Conservation (phyloP, 352 stramenopile species). For the Globisporangium barbulae region DNA sequence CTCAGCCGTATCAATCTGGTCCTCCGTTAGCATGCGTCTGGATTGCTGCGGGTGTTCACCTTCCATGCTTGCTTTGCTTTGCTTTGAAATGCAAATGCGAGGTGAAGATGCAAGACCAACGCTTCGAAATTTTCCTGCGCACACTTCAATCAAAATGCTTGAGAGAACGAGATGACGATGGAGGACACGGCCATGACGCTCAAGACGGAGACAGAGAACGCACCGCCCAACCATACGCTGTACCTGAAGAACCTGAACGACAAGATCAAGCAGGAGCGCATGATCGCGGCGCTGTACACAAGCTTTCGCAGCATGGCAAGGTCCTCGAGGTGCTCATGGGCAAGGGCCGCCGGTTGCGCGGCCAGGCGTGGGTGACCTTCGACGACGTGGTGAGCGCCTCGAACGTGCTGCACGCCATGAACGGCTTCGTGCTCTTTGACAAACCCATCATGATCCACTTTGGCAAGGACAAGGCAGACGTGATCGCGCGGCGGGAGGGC, state of each 20-base stretch:
- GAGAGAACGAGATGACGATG: neutral
- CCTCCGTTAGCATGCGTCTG: too few species aligned
- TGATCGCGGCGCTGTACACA: slow-evolving; percentile 89
- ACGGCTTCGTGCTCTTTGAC: slow-evolving; percentile 85
- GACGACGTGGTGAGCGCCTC: slow-evolving; percentile 87
- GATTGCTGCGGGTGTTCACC: too few species aligned
- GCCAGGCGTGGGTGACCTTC: slow-evolving; percentile 92
- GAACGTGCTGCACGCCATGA: slow-evolving; percentile 86
- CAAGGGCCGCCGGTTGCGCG: slow-evolving; percentile 75
- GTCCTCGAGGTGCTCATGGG: slow-evolving; percentile 90
- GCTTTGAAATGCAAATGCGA: too few species aligned
- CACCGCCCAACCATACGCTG: slow-evolving; percentile 87
- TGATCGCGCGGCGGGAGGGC: slow-evolving; percentile 71
- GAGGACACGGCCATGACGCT: neutral
- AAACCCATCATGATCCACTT: slow-evolving; percentile 86
- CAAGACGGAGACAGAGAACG: slow-evolving; percentile 37
- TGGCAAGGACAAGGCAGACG: slow-evolving; percentile 78
- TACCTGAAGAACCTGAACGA: slow-evolving; percentile 95
- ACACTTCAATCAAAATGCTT: too few species aligned
- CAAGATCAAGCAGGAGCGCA: slow-evolving; percentile 91
- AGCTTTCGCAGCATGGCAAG: slow-evolving; percentile 92
- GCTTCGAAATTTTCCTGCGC: too few species aligned
- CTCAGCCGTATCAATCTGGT: too few species aligned
- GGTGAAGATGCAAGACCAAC: too few species aligned
- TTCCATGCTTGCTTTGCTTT: too few species aligned